phyloP scores from a whole-genome alignment of 768 basidiomycete genomes.

The Mycena metata region DNA sequence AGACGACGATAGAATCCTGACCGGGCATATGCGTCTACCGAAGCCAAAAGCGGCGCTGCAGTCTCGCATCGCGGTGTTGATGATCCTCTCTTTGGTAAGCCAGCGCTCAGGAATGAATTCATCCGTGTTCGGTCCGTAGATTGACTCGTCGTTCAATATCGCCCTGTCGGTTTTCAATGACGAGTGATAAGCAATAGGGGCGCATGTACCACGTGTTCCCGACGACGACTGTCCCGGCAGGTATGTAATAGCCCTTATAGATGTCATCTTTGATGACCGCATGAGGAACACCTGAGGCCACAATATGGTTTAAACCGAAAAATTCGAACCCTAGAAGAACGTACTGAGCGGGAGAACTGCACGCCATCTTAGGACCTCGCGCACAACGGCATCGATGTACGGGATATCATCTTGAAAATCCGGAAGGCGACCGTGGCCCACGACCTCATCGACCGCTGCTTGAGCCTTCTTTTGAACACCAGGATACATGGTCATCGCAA shows the following conservation, averaged over 20 bases:
- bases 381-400: constrained; percentile 43
- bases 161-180: constrained; percentile 7
- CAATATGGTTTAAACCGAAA: neutral
- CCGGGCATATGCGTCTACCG: constrained; percentile 16
- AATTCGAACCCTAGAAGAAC: neutral
- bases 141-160: constrained; percentile 9
- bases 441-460: constrained; percentile 42
- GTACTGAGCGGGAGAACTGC: constrained; percentile 38
- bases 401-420: constrained; percentile 43
- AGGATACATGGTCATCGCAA: constrained; percentile 46
- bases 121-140: constrained; percentile 6
- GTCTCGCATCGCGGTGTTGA: constrained; percentile 11
- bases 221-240: neutral
- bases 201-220: constrained; percentile 9
- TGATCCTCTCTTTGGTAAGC: constrained; percentile 9
- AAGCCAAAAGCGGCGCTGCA: constrained; percentile 12
- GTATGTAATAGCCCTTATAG: constrained; percentile 20
- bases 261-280: constrained; percentile 15
- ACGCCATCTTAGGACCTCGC: constrained; percentile 43
- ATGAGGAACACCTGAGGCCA: neutral
- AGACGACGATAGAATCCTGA: neutral
- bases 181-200: neutral
- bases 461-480: constrained; percentile 44
- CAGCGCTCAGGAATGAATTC: constrained; percentile 23
- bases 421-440: constrained; percentile 44